Evolutionary conservation across 2,329 filamentous ascomycete species (phyloP), one percentile per base, ranked within the genome.

Genomic region (Periconia digitata): DNA sequence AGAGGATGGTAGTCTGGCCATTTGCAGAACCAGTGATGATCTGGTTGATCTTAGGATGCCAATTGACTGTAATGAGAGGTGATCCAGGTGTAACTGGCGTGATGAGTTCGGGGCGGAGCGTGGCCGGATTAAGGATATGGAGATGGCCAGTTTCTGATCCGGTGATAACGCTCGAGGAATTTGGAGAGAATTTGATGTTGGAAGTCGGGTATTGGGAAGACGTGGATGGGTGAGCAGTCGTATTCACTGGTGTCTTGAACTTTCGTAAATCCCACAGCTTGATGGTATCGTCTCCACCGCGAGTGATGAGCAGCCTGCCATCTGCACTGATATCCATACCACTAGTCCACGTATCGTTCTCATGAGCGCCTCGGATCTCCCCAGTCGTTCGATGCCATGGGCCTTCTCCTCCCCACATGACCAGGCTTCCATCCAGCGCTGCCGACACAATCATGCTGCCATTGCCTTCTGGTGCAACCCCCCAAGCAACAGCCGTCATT

Each of bases 221-320:
- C 13, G 89, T 95, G 1, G 92, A 95, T 1, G 82, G 73, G 70
- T 96, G 91, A 6, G 85, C 76, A 15, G 90, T 84, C 1, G 85
- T 89, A 40, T 90, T 89, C 13, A 99, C 81, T 3, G 94, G 90
- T 48, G 87, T 80, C 69, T 94, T 97, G 78, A 99, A 95, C 66
- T 96, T 97, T 49, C 94, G 85, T 3, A 87, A 95, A 69, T 99
- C 94, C 94, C 94, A 99, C 2, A 96, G 79, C 74, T 97, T 97
- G 72, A 99, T 92, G 2, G 88, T 81, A 66, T 95, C 85, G 71
- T 99, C 94, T 43, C 92, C 92, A 46, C 94, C 94, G 58, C 91
- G 81, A 1, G 91, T 96, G 7, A 96, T 87, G 3, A 97, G 84
- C 75, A 96, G 86, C 49, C 92, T 83, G 8, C 94, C 94, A 69